Base-by-base conservation (phyloP, 139 green algal genomes). In the Chlorella sp. region DNA sequence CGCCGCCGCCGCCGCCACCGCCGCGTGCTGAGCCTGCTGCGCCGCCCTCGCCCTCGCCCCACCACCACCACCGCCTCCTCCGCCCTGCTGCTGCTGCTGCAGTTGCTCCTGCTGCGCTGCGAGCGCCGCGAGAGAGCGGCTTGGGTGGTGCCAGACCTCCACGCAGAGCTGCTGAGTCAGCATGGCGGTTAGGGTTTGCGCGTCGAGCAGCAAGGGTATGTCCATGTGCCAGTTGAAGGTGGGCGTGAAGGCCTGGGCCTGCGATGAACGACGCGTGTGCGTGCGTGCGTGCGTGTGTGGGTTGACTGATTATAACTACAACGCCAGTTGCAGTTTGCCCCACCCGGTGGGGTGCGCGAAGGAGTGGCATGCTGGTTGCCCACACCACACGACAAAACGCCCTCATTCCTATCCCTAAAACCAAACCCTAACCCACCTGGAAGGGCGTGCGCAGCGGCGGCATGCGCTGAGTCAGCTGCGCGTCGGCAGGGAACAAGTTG, bases 111-210 rank as follows among this genome's bases (percentile, higher is more conserved):
- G 36, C 70, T 27, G 49, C 4, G 78, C 79, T 50, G 79, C 71
- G 24, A 76, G 70, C 20, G 80, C 82, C 27, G 74, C 73, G 59
- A 81, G 62, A 1, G 79, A 81, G 24, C 79, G 62, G 0, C 82
- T 81, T 67, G 73, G 79, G 73, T 90, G 85, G 72, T 90, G 85
- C 82, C 82, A 87, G 34, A 88, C 68, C 78, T 90, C 82, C 36
- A 88, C 42, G 1, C 60, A 68, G 55, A 75, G 22, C 22, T 84
- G 71, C 42, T 78, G 64, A 1, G 64, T 73, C 14, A 72, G 67
- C 2, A 90, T 49, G 42, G 42, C n/a, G n/a, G n/a, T n/a, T n/a
- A n/a, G n/a, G n/a, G n/a, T n/a, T n/a, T n/a, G n/a, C n/a, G n/a
- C n/a, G n/a, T n/a, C n/a, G n/a, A n/a, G n/a, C n/a, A n/a, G n/a